phyloP scores from a whole-genome alignment of 257 asterid species.

The Gardenia jasminoides region DNA sequence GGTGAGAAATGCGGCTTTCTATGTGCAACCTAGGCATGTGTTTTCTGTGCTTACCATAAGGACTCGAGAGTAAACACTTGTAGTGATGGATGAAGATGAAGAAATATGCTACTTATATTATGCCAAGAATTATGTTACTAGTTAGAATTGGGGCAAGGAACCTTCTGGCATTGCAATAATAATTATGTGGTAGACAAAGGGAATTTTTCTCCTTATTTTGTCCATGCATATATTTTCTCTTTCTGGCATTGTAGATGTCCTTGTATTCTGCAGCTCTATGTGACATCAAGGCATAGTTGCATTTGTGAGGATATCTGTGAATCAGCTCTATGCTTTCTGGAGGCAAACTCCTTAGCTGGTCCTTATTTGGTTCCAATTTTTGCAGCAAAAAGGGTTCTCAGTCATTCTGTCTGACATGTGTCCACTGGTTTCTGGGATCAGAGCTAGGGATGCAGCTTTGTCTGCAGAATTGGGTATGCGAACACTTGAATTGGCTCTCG shows the following conservation, averaged over 20 bases:
- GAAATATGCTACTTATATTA: too few species aligned
- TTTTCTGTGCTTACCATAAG: neutral
- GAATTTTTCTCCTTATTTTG: neutral
- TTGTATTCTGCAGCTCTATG: neutral
- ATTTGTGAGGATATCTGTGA: neutral
- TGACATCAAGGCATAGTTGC: neutral
- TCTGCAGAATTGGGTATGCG: slow-evolving; percentile 79
- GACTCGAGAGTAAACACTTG: neutral
- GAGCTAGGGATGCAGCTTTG: slow-evolving; percentile 71
- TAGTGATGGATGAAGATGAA: too few species aligned
- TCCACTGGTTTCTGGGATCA: slow-evolving; percentile 83
- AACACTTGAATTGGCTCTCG: slow-evolving; percentile 74
- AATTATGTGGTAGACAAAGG: too few species aligned
- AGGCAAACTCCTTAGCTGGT: neutral
- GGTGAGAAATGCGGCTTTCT: neutral
- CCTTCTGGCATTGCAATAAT: neutral
- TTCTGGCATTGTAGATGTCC: neutral
- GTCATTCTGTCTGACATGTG: slow-evolving; percentile 92
- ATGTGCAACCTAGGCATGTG: neutral
- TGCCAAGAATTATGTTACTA: too few species aligned
- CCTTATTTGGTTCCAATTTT: slow-evolving; percentile 2
- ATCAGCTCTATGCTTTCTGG: neutral
- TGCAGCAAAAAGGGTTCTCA: slow-evolving; percentile 78
- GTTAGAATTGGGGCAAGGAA: neutral
- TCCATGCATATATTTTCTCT: neutral